A percentile compares a stretch with the other conserved stretches of the same genome.
Evolutionary conservation across 768 basidiomycete species (phyloP).

Genomic region (Mycena sanguinolenta): DNA sequence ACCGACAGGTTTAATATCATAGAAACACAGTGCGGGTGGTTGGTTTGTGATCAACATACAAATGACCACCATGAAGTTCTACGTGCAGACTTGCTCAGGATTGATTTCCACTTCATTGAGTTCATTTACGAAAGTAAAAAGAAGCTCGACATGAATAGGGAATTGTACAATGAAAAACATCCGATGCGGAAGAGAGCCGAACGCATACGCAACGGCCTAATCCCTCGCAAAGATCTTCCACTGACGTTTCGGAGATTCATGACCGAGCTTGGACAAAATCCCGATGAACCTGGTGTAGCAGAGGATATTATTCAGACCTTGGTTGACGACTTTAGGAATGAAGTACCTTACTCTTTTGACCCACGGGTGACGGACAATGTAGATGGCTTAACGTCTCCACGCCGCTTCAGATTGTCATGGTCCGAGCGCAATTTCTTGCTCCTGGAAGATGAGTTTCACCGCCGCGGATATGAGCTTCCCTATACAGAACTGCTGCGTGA

Average conservation of each 20-base stretch:
- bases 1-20: conserved; percentile 17
- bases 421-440: not conserved
- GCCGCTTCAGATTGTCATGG: not conserved
- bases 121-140: conserved; percentile 4
- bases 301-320: not conserved
- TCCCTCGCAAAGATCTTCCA: not conserved
- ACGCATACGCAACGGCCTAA: too few relatives aligned
- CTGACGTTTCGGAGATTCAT: not conserved
- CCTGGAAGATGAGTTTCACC: not conserved
- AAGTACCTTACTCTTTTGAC: not conserved
- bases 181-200: not conserved
- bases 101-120: conserved; percentile 14
- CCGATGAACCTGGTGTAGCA: not conserved
- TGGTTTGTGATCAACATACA: conserved; percentile 10
- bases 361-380: not conserved
- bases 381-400: not conserved
- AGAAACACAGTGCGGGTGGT: conserved; percentile 15
- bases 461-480: too few relatives aligned
- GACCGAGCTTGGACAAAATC: not conserved
- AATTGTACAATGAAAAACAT: not conserved
- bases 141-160: not conserved
- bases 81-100: conserved; percentile 11
- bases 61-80: conserved; percentile 17
- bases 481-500: too few relatives aligned
- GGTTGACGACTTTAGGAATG: not conserved